These are phyloP conservation scores for Neopestalotiopsis rosae DNA, from an alignment of 2,329 filamentous ascomycete species.

Conservation along the genomic window DNA sequence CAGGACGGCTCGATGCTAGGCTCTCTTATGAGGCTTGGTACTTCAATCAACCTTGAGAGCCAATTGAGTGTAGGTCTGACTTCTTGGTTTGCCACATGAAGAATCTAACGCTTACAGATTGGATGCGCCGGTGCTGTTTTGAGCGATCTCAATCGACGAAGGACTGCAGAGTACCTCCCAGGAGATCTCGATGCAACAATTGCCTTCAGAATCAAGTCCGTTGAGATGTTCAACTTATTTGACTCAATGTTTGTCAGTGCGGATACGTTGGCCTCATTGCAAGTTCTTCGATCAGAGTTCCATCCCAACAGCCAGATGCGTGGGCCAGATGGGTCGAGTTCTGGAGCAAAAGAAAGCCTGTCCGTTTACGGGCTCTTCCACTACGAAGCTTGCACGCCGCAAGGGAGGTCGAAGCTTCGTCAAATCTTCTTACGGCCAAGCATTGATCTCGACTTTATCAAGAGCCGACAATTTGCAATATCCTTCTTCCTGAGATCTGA, in stretches of 20 bases:
- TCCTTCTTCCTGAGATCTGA: constrained; percentile 69
- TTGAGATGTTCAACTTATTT: constrained; percentile 78
- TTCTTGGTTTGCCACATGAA: constrained; percentile 7
- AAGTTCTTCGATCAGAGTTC: constrained; percentile 82
- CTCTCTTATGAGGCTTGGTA: constrained; percentile 70
- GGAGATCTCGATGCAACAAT: constrained; percentile 59
- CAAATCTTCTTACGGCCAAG: constrained; percentile 83
- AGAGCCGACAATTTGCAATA: constrained; percentile 74
- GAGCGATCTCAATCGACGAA: constrained; percentile 75
- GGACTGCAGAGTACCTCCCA: constrained; percentile 66
- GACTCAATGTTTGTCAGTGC: constrained; percentile 77
- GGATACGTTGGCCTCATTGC: constrained; percentile 81
- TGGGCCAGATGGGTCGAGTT: constrained; percentile 65
- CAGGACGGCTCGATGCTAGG: constrained; percentile 61
- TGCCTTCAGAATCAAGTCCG: constrained; percentile 63
- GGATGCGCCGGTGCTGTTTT: constrained; percentile 89
- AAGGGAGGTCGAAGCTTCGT: constrained; percentile 77
- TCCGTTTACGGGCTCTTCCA: constrained; percentile 87
- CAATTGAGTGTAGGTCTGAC: constrained; percentile 61
- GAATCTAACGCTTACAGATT: constrained; percentile 48
- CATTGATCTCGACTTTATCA: constrained; percentile 69
- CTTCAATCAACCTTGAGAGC: constrained; percentile 77
- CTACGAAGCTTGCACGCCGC: constrained; percentile 74
- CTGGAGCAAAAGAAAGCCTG: constrained; percentile 77
- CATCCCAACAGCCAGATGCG: constrained; percentile 84